These are phyloP conservation scores for Echria macrotheca DNA, from an alignment of 495 filamentous ascomycete species.

Conservation along the genomic window DNA sequence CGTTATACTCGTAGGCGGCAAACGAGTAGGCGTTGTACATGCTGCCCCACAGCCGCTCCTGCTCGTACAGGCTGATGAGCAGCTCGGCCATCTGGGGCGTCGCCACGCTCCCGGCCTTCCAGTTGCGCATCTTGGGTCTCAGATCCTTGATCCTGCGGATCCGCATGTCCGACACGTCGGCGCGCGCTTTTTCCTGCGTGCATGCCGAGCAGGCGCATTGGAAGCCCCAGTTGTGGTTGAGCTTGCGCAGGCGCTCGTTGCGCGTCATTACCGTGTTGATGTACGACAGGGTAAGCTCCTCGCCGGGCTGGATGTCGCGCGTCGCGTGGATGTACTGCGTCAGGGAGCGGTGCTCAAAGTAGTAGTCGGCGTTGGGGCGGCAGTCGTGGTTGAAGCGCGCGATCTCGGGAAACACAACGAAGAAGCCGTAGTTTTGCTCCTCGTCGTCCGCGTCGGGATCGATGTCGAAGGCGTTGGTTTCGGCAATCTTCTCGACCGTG, in stretches of 20 bases:
- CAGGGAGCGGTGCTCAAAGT: constrained; percentile 30
- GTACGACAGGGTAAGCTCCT: constrained; percentile 38
- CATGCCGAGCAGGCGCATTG: constrained; percentile 33
- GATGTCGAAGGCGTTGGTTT: constrained; percentile 35
- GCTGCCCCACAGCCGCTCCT: constrained; percentile 31
- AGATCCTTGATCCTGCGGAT: constrained; percentile 28
- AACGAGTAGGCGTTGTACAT: constrained; percentile 35
- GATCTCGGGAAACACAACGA: constrained; percentile 29
- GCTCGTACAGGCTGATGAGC: constrained; percentile 31
- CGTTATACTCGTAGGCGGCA: constrained; percentile 37
- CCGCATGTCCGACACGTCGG: constrained; percentile 30
- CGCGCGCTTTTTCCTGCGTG: constrained; percentile 13
- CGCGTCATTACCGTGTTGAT: constrained; percentile 32
- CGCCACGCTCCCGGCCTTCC: constrained; percentile 18
- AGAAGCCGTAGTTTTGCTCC: constrained; percentile 22
- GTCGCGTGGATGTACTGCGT: constrained; percentile 34
- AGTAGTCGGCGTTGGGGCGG: constrained; percentile 40
- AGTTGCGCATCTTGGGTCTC: constrained; percentile 23
- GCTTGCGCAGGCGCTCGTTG: constrained; percentile 18
- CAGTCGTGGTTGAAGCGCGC: constrained; percentile 43
- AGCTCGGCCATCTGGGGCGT: constrained; percentile 33
- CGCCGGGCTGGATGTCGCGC: constrained; percentile 28
- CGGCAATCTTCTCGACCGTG: constrained; percentile 20
- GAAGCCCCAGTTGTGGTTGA: constrained; percentile 37
- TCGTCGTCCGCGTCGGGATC: constrained; percentile 20